Evolutionary conservation across 805 yeast species (phyloP), one percentile per base, ranked within the genome.

Genomic region (Huiozyma sinensis): DNA sequence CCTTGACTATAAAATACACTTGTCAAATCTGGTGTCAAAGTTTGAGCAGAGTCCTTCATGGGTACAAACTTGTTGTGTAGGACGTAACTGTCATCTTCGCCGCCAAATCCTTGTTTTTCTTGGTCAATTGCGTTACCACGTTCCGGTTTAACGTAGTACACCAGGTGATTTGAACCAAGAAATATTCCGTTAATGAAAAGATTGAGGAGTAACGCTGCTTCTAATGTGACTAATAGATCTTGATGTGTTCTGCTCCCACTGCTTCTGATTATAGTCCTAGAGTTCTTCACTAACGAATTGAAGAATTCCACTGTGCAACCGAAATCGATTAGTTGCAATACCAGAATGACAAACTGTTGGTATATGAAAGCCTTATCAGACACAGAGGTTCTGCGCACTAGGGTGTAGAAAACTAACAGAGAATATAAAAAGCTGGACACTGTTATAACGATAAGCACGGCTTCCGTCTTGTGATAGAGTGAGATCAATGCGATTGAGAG

Each of bases 21-120:
- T 12, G 57, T 64, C 48, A 54, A 47, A 28, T 53, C 56, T 11
- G 66, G 61, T 1, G 63, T 60, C 17, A 63, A 37, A 0, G 67
- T 63, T 42, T 61, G 66, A 2, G 63, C 53, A 1, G 66, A 62
- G 39, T 54, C 50, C 43, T 63, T 63, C 41, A 59, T 39, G 5
- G 57, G 53, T 4, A 62, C 48, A 31, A 47, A 53, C 41, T 48
- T 58, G n/a, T 51, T 52, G 33, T 36, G 17, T 36, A 39, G 36
- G 3, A 42, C 40, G 37, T n/a, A 36, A 11, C 29, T 13, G 10
- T 30, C 32, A 38, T 17, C 29, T 7, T 30, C 42, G 11, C 5
- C 33, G 40, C 32, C 37, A 11, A 12, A 40, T 38, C 24, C 28
- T 12, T 37, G 33, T 11, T 34, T 38, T 36, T 41, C 38, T 38